These are phyloP conservation scores for Chaetomium strumarium DNA, from an alignment of 2,329 filamentous ascomycete species.

Conservation along the genomic window DNA sequence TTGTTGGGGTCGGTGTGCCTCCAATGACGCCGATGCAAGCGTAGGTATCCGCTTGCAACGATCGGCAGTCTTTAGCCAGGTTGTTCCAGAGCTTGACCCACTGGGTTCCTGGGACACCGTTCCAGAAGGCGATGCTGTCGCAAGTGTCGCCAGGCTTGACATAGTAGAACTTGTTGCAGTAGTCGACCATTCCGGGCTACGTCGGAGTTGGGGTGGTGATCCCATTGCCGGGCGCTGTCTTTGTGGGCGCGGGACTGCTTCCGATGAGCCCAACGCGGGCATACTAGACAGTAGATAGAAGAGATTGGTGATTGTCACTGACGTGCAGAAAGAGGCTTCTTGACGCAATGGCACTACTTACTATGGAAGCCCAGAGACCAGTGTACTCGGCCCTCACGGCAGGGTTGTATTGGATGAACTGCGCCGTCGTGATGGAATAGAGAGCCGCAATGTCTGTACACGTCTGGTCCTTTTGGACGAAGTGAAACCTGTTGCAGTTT, in stretches of 20 bases:
- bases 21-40: too few species aligned
- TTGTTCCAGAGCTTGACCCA: too few species aligned
- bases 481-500: constrained; percentile 15
- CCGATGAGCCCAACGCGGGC: constrained; percentile 5
- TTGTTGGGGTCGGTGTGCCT: too few species aligned
- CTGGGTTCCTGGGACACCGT: too few species aligned
- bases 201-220: not conserved
- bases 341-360: too few species aligned
- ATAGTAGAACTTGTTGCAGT: constrained; percentile 6
- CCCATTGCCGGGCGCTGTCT: too few species aligned
- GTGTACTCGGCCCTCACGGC: constrained; percentile 6
- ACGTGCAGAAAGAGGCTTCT: too few species aligned
- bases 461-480: constrained; percentile 2
- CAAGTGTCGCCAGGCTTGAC: constrained; percentile 7
- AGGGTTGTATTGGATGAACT: constrained; percentile 8
- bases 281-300: too few species aligned
- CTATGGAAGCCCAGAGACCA: constrained; percentile 6
- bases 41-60: too few species aligned
- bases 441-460: constrained; percentile 11
- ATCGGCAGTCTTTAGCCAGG: too few species aligned
- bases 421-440: constrained; percentile 4
- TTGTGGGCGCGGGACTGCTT: too few species aligned
- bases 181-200: constrained; percentile 7
- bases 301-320: too few species aligned
- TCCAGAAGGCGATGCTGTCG: not conserved